Evolutionary conservation across 306 rosid species (phyloP).

Genomic region (Macrotyloma uniflorum): DNA sequence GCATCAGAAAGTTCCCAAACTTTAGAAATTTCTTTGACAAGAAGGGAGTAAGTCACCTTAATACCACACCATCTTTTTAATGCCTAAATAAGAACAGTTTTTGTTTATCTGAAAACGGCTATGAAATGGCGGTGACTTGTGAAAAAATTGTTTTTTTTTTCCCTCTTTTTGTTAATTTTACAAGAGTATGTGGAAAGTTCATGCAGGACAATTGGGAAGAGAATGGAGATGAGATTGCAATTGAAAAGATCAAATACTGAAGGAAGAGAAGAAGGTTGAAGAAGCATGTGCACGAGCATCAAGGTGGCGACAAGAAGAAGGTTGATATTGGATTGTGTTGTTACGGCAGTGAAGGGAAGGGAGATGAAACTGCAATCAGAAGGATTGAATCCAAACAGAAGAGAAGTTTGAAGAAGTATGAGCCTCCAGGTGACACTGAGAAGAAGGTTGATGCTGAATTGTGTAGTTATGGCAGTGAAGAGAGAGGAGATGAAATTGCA

Average conservation of each 20-base stretch:
- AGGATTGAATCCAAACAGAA: not conserved
- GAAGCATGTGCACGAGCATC: not conserved
- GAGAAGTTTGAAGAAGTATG: not conserved
- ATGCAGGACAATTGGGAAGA: not conserved
- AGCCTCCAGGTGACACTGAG: not conserved
- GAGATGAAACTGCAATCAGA: not conserved
- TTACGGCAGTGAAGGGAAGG: not conserved
- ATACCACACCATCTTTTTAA: not conserved
- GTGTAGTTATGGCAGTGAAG: not conserved
- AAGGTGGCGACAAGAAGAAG: not conserved
- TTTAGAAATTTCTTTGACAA: not conserved
- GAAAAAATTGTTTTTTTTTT: too few relatives aligned
- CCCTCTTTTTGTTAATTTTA: not conserved
- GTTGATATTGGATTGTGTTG: not conserved
- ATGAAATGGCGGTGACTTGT: not conserved
- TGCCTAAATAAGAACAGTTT: not conserved
- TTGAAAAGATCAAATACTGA: not conserved
- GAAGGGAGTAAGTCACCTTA: not conserved
- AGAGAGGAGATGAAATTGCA: not conserved
- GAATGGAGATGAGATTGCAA: not conserved
- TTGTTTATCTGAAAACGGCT: not conserved
- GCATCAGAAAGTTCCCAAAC: not conserved
- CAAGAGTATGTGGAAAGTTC: not conserved
- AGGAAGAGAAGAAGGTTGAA: not conserved
- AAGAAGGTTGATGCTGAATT: not conserved